A percentile compares a stretch with the other conserved stretches of the same genome.
phyloP scores from a whole-genome alignment of 345 rosid genomes.

The Limnanthes douglasii region DNA sequence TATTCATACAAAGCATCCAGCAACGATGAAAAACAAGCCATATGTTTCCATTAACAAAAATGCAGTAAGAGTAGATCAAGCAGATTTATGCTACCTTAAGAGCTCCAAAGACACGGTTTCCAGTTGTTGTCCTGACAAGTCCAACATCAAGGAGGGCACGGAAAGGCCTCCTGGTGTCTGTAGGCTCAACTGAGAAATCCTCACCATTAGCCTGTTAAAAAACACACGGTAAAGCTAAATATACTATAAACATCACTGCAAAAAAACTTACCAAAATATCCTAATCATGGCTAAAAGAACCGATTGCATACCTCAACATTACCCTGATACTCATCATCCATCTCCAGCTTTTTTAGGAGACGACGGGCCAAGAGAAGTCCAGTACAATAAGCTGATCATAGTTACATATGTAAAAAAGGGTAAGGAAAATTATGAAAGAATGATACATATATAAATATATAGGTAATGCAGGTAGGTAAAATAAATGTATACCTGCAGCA shows the following conservation, averaged over 20 bases:
- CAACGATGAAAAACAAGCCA: not conserved
- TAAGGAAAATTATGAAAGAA: not conserved
- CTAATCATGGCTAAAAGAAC: no score
- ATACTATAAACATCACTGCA: not conserved
- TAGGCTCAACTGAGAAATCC: slow-evolving; percentile 59
- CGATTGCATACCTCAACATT: slow-evolving; percentile 38
- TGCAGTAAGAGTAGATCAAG: not conserved
- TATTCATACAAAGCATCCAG: not conserved
- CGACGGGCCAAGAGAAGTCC: slow-evolving; percentile 76
- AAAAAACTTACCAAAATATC: no score
- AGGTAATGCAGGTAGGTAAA: not conserved
- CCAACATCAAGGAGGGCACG: slow-evolving; percentile 87
- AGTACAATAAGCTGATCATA: slow-evolving; percentile 49
- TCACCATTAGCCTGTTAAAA: slow-evolving; percentile 47
- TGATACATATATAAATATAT: not conserved
- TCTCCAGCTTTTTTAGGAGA: slow-evolving; percentile 47
- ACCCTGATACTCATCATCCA: slow-evolving; percentile 61
- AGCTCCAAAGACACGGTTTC: slow-evolving; percentile 64
- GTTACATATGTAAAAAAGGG: not conserved
- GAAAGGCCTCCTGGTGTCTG: slow-evolving; percentile 59
- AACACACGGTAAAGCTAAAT: not conserved
- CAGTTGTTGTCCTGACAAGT: slow-evolving; percentile 54
- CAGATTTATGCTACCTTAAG: slow-evolving; percentile 29
- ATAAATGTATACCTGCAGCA: slow-evolving; percentile 37
- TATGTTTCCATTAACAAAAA: not conserved